Percentiles rank a stretch among this genome's conserved stretches.
Conservation (phyloP, 2,329 filamentous ascomycete species). For the Emergomyces orientalis region DNA sequence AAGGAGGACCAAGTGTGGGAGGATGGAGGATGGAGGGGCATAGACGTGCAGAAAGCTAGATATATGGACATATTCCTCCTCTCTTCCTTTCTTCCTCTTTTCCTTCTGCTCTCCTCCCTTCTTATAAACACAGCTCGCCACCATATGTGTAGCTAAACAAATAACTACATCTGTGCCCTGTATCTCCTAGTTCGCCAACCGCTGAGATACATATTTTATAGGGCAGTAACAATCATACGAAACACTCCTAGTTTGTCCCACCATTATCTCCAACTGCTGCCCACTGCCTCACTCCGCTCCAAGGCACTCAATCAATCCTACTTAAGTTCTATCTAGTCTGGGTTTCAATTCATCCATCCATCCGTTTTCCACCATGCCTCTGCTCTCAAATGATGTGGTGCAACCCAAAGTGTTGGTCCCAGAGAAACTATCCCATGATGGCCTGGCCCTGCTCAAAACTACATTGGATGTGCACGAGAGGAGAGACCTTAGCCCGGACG, state of each 20-base stretch:
- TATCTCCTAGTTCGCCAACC: no score
- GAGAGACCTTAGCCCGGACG: conserved; percentile 51
- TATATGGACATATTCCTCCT: background rate
- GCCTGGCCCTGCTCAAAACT: conserved; percentile 57
- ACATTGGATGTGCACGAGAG: conserved; percentile 62
- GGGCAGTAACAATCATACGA: no score
- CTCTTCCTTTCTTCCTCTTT: background rate
- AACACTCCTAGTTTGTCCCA: no score
- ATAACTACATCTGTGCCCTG: no score
- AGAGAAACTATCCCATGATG: conserved; percentile 72
- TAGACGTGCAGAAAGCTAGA: background rate
- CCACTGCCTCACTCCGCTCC: background rate
- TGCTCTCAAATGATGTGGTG: conserved; percentile 17
- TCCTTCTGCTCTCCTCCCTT: background rate
- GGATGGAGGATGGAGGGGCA: background rate
- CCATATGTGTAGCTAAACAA: no score
- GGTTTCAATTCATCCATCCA: background rate
- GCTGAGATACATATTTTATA: no score
- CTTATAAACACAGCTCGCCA: no score
- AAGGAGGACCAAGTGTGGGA: background rate
- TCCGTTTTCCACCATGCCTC: conserved; percentile 15
- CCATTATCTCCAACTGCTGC: background rate
- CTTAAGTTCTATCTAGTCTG: background rate
- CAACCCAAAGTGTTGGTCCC: conserved; percentile 58
- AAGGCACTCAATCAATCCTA: background rate